Conservation (phyloP, 345 rosid genomes). For the Iberis pinnata region DNA sequence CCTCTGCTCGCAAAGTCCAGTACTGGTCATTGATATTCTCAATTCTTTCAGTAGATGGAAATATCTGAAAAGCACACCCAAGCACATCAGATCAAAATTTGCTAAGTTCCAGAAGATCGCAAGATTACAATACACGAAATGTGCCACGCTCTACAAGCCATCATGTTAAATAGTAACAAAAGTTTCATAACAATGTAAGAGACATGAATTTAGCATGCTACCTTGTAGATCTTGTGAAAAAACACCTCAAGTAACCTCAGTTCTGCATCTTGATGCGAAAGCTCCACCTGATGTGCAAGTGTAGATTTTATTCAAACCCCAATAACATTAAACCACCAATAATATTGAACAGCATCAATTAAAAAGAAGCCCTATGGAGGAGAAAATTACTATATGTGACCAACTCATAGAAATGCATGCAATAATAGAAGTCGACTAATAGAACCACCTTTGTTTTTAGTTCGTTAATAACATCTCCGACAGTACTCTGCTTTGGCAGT, state of each 20-base stretch:
- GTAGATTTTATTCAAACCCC: conserved; percentile 7
- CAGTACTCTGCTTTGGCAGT: conserved; percentile 92
- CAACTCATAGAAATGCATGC: conserved; percentile 8
- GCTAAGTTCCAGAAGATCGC: conserved; percentile 1
- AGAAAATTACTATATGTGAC: not conserved
- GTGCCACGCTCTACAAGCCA: not conserved
- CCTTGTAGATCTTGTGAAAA: conserved; percentile 95
- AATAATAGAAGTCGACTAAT: conserved; percentile 6
- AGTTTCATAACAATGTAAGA: not conserved
- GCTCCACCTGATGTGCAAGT: conserved; percentile 63
- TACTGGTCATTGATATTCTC: conserved; percentile 98
- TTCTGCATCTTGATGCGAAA: conserved; percentile 87
- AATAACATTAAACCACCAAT: conserved; percentile 3
- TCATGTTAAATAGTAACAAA: not conserved
- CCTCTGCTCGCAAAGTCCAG: conserved; percentile 97
- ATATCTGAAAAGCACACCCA: conserved; percentile 48
- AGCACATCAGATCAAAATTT: conserved; percentile 9
- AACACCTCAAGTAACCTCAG: conserved; percentile 91
- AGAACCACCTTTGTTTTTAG: conserved; percentile 71
- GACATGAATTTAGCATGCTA: conserved; percentile 26
- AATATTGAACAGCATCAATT: conserved; percentile 1
- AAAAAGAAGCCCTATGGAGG: conserved; percentile 1
- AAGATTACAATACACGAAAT: not conserved
- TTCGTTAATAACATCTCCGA: conserved; percentile 83
- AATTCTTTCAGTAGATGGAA: conserved; percentile 72